Evolutionary conservation across 805 yeast genomes (phyloP), one percentile per base, ranked within the genome.

Genomic region (Brettanomyces anomalus): DNA sequence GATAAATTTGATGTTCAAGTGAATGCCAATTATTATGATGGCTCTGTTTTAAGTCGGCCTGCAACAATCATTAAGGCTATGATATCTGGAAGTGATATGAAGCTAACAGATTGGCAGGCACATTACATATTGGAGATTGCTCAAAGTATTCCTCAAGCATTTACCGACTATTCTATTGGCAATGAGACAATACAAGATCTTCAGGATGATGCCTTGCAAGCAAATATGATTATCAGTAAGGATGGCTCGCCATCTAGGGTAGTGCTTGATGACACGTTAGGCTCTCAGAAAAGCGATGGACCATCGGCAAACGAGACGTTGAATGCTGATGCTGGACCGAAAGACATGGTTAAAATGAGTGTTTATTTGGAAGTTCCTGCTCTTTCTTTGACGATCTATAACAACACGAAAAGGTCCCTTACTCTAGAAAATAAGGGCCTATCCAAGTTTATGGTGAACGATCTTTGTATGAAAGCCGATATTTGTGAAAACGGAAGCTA

Each of bases 81-180:
- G 14, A 68, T 85, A 50, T 75, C 82, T 1, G 81, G 84, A 8
- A 67, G 82, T 13, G 74, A 77, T 36, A 67, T 85, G 49, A 68
- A 72, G 24, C 59, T 87, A 45, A 83, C 95, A 0, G 96, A 89
- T 51, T 58, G 76, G 30, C 97, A 89, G 57, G 64, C 82, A 26
- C 63, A 68, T 14, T 79, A 76, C 49, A 53, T 87, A 37, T 53
- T 76, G 51, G 62, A 71, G n/a, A 62, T 87, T 39, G 63, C 74
- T 2, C 75, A 72, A 37, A 70, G 78, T 6, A 58, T 87, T 1
- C 67, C 81, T 0, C 60, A 68, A 16, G 81, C 81, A 0, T 72
- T 85, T 42, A 61, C 67, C 14, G 64, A 64, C 3, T 60, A 65
- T 11, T 54, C 64, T 5, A 75, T 72, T 6, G 71, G 69, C 3